A percentile compares a stretch with the other conserved stretches of the same genome.
Conservation (phyloP, 495 filamentous ascomycete genomes). For the Neurospora sp. region DNA sequence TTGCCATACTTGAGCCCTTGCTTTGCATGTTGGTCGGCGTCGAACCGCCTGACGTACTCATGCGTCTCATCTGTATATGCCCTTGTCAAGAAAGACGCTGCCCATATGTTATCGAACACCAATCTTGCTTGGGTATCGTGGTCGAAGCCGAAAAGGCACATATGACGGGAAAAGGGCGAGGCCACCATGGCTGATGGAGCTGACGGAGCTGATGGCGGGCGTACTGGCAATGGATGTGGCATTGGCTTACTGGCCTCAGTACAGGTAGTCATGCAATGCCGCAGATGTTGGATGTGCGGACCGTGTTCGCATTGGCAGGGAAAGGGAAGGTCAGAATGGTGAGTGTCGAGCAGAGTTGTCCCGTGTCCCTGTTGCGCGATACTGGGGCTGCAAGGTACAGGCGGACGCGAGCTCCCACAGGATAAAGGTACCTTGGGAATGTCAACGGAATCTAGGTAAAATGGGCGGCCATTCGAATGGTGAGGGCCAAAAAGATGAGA, state of each 20-base stretch:
- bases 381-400: neutral
- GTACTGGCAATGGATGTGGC: neutral
- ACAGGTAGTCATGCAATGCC: neutral
- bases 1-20: conserved; percentile 19
- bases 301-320: neutral
- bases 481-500: neutral
- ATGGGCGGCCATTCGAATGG: neutral
- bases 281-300: neutral
- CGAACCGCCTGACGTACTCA: neutral
- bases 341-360: neutral
- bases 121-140: neutral
- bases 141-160: conserved; percentile 7
- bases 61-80: conserved; percentile 1
- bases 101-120: neutral
- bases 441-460: neutral
- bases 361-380: neutral
- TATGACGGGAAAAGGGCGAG: neutral
- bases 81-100: conserved; percentile 1
- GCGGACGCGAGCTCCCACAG: neutral
- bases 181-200: neutral
- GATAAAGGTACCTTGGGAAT: neutral
- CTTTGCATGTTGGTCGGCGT: neutral
- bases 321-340: neutral
- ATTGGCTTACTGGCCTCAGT: neutral
- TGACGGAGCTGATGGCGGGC: neutral